Evolutionary conservation across 1,139 yeast genomes (phyloP).

Genomic region (Taphrina confusa): DNA sequence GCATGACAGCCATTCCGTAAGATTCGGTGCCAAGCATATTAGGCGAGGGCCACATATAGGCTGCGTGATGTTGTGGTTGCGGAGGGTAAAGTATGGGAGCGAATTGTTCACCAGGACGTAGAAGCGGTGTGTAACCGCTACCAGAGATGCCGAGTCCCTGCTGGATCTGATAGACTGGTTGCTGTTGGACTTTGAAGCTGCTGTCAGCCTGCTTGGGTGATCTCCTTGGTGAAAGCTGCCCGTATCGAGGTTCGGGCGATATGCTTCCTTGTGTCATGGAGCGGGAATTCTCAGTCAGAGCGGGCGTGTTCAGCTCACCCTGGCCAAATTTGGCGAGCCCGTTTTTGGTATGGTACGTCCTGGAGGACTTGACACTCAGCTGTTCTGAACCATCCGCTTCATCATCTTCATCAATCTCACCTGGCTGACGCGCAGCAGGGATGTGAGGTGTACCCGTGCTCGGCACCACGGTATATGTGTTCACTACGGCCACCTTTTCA

Average conservation of each 20-base stretch:
- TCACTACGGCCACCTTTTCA: constrained; percentile 35
- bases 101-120: constrained; percentile 28
- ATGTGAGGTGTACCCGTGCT: constrained; percentile 18
- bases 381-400: constrained; percentile 35
- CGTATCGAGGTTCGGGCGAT: constrained; percentile 18
- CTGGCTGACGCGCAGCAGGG: neutral
- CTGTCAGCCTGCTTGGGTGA: constrained; percentile 6
- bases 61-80: constrained; percentile 3
- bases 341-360: constrained; percentile 33
- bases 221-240: constrained; percentile 12
- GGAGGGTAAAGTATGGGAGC: constrained; percentile 25
- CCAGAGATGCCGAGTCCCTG: constrained; percentile 34
- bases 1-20: constrained; percentile 3
- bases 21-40: constrained; percentile 17
- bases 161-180: constrained; percentile 2
- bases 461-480: constrained; percentile 35
- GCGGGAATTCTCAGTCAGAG: constrained; percentile 15
- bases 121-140: constrained; percentile 28
- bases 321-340: constrained; percentile 17
- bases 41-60: constrained; percentile 29
- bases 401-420: constrained; percentile 33
- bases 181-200: constrained; percentile 1
- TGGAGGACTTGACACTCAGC: constrained; percentile 33
- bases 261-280: constrained; percentile 11
- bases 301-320: constrained; percentile 18